Conservation (phyloP, 257 asterid species). For the Solanum piurae region DNA sequence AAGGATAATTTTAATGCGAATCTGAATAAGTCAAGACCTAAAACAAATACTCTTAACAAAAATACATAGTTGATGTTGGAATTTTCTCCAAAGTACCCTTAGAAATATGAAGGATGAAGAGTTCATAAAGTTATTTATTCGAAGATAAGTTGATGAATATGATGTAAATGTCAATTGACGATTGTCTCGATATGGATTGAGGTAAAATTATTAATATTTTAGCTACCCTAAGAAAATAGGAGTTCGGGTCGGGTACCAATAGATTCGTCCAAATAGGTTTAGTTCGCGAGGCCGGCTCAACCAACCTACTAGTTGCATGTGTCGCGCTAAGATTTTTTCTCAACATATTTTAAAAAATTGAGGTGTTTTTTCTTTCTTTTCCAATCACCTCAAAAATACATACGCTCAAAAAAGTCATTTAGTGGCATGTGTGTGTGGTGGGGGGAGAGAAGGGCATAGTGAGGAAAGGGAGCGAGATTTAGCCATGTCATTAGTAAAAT, state of each 20-base stretch:
- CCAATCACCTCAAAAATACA: not conserved
- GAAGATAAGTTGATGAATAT: not conserved
- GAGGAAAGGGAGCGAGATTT: not conserved
- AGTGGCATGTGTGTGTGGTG: not conserved
- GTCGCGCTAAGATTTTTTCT: no score
- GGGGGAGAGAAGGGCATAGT: not conserved
- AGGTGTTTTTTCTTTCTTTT: no score
- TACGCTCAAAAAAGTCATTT: not conserved
- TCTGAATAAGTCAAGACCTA: not conserved
- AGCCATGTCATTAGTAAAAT: not conserved
- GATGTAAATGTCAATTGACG: not conserved
- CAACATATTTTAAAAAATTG: no score
- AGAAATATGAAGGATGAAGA: no score
- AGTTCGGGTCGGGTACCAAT: not conserved
- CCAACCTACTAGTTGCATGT: no score
- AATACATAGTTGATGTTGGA: no score
- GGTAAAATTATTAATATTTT: not conserved
- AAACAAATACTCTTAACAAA: not conserved
- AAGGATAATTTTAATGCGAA: not conserved
- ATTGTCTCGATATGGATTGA: not conserved
- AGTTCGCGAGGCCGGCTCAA: no score
- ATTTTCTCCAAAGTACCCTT: no score
- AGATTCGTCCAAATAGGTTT: no score
- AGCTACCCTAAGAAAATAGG: not conserved
- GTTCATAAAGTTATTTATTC: no score